Evolutionary conservation across 257 asterid species (phyloP), one percentile per base, ranked within the genome.

Genomic region (Nicotiana otophora): DNA sequence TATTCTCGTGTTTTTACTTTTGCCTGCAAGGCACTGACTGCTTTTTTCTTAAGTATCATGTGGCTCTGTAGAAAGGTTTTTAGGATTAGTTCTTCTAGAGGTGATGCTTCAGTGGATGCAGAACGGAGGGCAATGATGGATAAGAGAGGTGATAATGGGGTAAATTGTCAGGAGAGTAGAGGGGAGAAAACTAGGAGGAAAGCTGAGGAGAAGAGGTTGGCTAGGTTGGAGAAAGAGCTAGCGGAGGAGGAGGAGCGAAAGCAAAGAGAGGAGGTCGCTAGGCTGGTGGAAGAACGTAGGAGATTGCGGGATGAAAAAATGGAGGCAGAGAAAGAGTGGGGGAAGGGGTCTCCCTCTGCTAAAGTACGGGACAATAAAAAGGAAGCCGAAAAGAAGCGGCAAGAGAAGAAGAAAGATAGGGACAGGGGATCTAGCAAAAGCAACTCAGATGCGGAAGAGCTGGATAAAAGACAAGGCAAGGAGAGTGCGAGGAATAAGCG

Each of bases 241-340:
- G 62, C 93, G 83, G 99, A 96, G 89, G 98, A 94, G 89, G 99
- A 96, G 90, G 98, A 96, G 91, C 90, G 96, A 88, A 96, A 94
- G 93, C 99, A 96, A 89, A 91, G 97, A 83, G 98, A 95, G 84
- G 99, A 95, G 87, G 97, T 93, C 34, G 97, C 99, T 34, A 91
- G 97, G 86, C 86, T 96, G 89, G 99, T 96, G 28, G 99, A 96
- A 88, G 99, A 94, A 86, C 92, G 90, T 28, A 90, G 99, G 89
- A 92, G 88, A 86, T 80, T 93, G 88, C 91, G 98, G 19, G 98
- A 92, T 85, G 98, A 89, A 89, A 92, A 87, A 84, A 70, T 85
- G 88, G 98, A 89, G 87, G 95, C 93, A 79, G 98, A 92, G 87
- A 94, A 89, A 80, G 97, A 93, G 51, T 87, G 87, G 63, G 92